phyloP scores from a whole-genome alignment of 2,329 filamentous ascomycete genomes.

The Apiospora phragmitis region DNA sequence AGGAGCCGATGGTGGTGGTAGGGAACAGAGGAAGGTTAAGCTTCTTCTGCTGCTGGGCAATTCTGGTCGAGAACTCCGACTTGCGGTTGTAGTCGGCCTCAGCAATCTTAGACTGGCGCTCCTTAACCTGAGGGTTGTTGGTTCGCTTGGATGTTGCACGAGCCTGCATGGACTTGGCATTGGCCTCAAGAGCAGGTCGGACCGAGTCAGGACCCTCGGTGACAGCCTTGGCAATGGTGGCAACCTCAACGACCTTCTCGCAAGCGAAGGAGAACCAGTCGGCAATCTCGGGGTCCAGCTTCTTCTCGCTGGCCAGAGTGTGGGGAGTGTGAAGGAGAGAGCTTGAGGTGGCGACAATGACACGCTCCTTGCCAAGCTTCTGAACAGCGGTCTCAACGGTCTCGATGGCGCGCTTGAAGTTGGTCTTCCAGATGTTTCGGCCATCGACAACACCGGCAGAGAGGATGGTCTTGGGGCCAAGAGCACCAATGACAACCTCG shows the following conservation, averaged over 20 bases:
- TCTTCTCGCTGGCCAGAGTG: conserved; percentile 98
- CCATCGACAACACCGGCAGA: conserved; percentile 97
- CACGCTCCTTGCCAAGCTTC: conserved; percentile 94
- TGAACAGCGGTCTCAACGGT: conserved; percentile 85
- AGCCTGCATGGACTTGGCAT: conserved; percentile 89
- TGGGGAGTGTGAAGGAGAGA: conserved; percentile 98
- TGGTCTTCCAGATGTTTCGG: conserved; percentile 99
- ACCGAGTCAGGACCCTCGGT: conserved; percentile 88
- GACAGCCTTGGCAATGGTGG: conserved; percentile 94
- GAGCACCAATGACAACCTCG: conserved; percentile 75
- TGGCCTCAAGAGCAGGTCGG: conserved; percentile 80
- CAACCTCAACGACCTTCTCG: conserved; percentile 91
- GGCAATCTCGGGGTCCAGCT: conserved; percentile 86
- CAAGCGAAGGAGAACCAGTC: conserved; percentile 99
- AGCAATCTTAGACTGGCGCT: conserved; percentile 87
- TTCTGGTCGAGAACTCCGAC: conserved; percentile 82
- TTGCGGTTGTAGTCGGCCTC: conserved; percentile 87
- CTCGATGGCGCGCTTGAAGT: conserved; percentile 95
- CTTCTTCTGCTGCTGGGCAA: conserved; percentile 84
- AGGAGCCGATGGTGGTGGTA: conserved; percentile 98
- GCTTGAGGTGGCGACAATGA: conserved; percentile 94
- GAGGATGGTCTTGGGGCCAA: conserved; percentile 86
- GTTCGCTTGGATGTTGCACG: conserved; percentile 91
- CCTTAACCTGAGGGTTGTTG: conserved; percentile 97
- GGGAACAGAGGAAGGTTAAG: conserved; percentile 96